Evolutionary conservation across 306 rosid species (phyloP), one percentile per base, ranked within the genome.

Genomic region (Canavalia gladiata): DNA sequence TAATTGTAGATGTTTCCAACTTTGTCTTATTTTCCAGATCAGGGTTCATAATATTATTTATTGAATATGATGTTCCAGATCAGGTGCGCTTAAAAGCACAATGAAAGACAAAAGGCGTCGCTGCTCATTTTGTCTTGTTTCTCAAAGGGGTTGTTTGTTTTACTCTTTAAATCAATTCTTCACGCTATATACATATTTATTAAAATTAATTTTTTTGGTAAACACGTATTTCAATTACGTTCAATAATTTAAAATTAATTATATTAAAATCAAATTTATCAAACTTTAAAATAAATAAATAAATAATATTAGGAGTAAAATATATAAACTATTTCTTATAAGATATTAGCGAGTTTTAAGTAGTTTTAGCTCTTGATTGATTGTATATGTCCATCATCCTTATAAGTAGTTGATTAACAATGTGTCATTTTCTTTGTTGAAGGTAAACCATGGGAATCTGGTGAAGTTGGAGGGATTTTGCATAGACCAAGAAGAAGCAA

Each of bases 371-470:
- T 3, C 54, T 67, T 11, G 39, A 6, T 30, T 68, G 42, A 46
- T 68, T 46, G 0, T 68, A 28, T 68, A 10, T 68, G 39, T 45
- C 41, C 56, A 68, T 33, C 50, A 67, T 43, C 9, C 28, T 68
- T 29, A 18, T 18, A 30, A 46, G 42, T 29, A 49, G 42, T 45
- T 46, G 29, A 47, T n/a, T 82, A 78, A 78, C 54, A 58, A 78
- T 56, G 71, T 59, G 5, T 31, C 51, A 42, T 63, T 69, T 55
- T 74, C 2, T 33, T 7, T 77, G 65, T 64, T 85, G 90, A 75
- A 95, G 99, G 97, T 95, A 42, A 95, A 95, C 89, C 99, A 95
- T 84, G 99, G 99, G 81, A 95, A 85, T 84, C 70, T 95, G 83
- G 98, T 95, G 91, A 95, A 89, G 88, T 79, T 95, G 55, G 99